These are phyloP conservation scores for Simmondsia chinensis DNA, from an alignment of 148 eudicot genomes.

Conservation along the genomic window DNA sequence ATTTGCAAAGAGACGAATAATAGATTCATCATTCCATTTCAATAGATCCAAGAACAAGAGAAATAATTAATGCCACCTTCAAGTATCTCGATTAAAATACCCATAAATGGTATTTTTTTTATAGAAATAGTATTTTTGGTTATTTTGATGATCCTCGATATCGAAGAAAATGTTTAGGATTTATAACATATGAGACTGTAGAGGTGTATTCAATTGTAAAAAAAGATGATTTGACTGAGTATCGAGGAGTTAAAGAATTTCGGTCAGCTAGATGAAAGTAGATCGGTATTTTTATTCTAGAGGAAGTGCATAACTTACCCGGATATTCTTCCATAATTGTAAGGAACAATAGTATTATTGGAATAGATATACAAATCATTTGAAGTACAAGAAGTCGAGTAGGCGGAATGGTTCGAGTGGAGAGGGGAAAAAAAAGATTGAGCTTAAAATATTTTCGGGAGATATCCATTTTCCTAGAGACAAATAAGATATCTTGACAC, in stretches of 20 bases:
- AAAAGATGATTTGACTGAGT: too few species aligned
- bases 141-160: neutral
- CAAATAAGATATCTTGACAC: too few species aligned
- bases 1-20: too few species aligned
- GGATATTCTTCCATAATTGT: neutral
- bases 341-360: neutral
- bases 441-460: too few species aligned
- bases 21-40: conserved; percentile 6
- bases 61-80: conserved; percentile 1
- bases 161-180: neutral
- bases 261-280: too few species aligned
- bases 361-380: neutral
- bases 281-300: too few species aligned
- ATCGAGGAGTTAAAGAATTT: neutral
- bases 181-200: neutral
- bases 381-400: too few species aligned
- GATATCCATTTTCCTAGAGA: too few species aligned
- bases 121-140: neutral
- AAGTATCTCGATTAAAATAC: neutral
- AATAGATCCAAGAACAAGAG: neutral
- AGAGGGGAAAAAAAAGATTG: too few species aligned
- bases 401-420: too few species aligned
- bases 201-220: too few species aligned
- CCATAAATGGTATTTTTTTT: too few species aligned
- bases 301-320: neutral